These are phyloP conservation scores for Geosmithia morbida DNA, from an alignment of 2,329 filamentous ascomycete species.

Conservation along the genomic window DNA sequence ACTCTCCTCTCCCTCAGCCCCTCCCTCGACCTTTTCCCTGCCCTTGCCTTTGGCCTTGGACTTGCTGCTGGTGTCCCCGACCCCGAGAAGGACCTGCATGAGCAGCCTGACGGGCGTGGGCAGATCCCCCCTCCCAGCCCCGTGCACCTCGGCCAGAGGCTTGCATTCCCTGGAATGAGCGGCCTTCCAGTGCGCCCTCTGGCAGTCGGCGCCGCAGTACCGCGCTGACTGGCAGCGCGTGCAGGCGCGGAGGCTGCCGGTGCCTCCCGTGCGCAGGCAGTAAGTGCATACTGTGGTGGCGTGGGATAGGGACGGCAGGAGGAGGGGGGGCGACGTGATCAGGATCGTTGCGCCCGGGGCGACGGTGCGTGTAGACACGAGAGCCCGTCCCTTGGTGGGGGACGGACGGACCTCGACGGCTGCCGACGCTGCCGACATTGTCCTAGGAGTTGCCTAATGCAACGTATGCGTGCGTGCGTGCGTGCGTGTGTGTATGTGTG, in stretches of 20 bases:
- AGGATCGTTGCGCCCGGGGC: slow-evolving; percentile 29
- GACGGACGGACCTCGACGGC: slow-evolving; percentile 12
- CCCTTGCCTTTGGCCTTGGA: no score
- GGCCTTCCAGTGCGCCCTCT: slow-evolving; percentile 35
- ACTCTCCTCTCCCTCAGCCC: slow-evolving; percentile 9
- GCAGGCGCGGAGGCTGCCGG: slow-evolving; percentile 22
- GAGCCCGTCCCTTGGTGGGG: slow-evolving; percentile 26
- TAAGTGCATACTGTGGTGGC: slow-evolving; percentile 29
- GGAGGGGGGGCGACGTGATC: slow-evolving; percentile 20
- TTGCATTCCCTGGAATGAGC: slow-evolving; percentile 42
- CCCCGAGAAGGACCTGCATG: slow-evolving; percentile 29
- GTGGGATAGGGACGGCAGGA: slow-evolving; percentile 30
- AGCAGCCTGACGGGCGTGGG: slow-evolving; percentile 42
- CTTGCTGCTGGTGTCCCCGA: neutral
- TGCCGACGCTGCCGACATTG: slow-evolving; percentile 5
- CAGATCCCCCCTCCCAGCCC: slow-evolving; percentile 14
- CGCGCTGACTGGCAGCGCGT: slow-evolving; percentile 34
- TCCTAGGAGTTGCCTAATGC: neutral
- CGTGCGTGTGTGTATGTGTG: neutral
- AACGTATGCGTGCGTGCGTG: neutral
- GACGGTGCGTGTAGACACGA: slow-evolving; percentile 27
- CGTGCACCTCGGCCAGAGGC: slow-evolving; percentile 18
- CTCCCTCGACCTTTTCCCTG: no score
- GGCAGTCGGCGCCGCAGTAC: slow-evolving; percentile 41
- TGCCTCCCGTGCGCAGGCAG: slow-evolving; percentile 22